Percentiles rank a stretch among this genome's conserved stretches.
Evolutionary conservation across 805 yeast species (phyloP).

Genomic region (Wickerhamomyces hampshirensis): DNA sequence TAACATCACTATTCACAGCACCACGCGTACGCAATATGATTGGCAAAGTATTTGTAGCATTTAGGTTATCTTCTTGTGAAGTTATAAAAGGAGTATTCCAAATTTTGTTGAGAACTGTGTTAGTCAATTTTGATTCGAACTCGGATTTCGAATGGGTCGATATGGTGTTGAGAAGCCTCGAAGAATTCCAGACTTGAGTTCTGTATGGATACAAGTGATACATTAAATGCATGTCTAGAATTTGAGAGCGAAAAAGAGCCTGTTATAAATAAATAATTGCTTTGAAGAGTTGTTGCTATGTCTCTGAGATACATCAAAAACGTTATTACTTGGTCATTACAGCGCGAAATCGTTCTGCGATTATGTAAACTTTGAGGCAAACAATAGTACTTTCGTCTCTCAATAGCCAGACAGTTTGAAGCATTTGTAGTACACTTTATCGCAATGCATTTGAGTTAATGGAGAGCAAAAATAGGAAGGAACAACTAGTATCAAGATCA

Average conservation of each 20-base stretch:
- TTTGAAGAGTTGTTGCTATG: too few relatives aligned
- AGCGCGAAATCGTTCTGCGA: too few relatives aligned
- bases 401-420: too few relatives aligned
- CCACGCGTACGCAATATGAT: slow-evolving; percentile 24
- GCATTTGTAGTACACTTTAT: too few relatives aligned
- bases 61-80: slow-evolving; percentile 15
- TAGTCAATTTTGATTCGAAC: slow-evolving; percentile 8
- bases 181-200: slow-evolving; percentile 6
- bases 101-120: slow-evolving; percentile 9
- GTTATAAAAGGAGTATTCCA: slow-evolving; percentile 7
- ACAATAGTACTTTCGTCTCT: too few relatives aligned
- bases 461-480: slow-evolving; percentile 14
- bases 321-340: too few relatives aligned
- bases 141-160: slow-evolving; percentile 1
- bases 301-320: neutral
- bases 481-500: slow-evolving; percentile 10
- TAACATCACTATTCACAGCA: slow-evolving; percentile 26
- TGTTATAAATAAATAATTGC: neutral
- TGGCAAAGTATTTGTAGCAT: slow-evolving; percentile 30
- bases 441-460: too few relatives aligned
- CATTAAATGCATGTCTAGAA: too few relatives aligned
- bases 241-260: too few relatives aligned
- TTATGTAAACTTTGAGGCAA: too few relatives aligned
- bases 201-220: too few relatives aligned
- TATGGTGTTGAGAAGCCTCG: slow-evolving; percentile 4